Conservation (phyloP, 108 stramenopile genomes). For the Epithemia pelagica region DNA sequence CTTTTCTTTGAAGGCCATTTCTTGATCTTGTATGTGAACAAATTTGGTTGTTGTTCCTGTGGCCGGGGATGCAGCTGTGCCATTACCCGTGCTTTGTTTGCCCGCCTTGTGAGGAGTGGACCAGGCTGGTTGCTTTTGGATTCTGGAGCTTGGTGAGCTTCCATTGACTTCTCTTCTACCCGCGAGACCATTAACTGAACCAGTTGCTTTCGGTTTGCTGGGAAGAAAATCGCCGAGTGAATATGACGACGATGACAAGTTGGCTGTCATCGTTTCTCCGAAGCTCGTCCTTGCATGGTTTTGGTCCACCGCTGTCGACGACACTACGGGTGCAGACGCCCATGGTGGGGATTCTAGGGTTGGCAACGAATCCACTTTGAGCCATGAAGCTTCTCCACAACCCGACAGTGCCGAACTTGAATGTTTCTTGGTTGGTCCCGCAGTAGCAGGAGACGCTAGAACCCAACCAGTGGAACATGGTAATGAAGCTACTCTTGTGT, state of each 20-base stretch:
- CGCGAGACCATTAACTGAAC: too few species aligned
- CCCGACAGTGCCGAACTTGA: too few species aligned
- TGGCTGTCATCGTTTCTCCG: too few species aligned
- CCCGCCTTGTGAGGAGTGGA: slow-evolving; percentile 8
- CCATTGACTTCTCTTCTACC: slow-evolving; percentile 1
- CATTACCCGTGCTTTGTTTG: neutral
- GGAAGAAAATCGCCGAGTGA: slow-evolving; percentile 17
- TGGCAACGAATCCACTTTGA: neutral
- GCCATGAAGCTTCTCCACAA: neutral
- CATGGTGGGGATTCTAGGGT: neutral
- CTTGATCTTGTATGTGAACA: slow-evolving; percentile 66
- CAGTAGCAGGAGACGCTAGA: too few species aligned
- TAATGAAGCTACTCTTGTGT: too few species aligned
- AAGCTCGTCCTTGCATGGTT: too few species aligned
- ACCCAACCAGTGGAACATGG: too few species aligned
- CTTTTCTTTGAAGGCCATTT: slow-evolving; percentile 37
- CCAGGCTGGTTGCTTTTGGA: slow-evolving; percentile 19
- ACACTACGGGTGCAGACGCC: slow-evolving; percentile 1
- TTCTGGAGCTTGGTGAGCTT: too few species aligned
- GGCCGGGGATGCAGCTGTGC: neutral
- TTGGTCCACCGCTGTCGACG: too few species aligned
- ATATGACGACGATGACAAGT: neutral
- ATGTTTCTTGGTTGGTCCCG: too few species aligned
- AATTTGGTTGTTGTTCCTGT: slow-evolving; percentile 22
- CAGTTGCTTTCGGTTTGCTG: too few species aligned